Conservation (phyloP, 345 rosid genomes). For the Dipteronia dyeriana region DNA sequence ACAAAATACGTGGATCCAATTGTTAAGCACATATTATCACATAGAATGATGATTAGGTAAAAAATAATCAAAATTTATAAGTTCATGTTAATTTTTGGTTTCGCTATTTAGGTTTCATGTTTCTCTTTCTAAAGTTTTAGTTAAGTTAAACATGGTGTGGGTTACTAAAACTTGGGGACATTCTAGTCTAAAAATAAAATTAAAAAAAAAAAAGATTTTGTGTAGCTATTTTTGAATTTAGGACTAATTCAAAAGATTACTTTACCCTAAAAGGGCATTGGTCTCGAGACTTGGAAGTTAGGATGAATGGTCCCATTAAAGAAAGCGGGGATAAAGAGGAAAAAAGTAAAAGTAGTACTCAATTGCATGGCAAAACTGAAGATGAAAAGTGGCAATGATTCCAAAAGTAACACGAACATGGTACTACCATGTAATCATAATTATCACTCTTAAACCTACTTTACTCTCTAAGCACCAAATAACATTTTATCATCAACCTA, state of each 20-base stretch:
- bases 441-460: slow-evolving; percentile 36
- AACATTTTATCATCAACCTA: background rate
- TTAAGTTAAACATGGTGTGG: too few species aligned
- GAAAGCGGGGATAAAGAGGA: background rate
- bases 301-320: background rate
- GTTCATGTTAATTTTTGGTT: too few species aligned
- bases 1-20: too few species aligned
- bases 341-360: slow-evolving; percentile 17
- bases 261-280: background rate
- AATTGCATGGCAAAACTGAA: slow-evolving; percentile 36
- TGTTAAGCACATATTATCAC: too few species aligned
- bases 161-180: too few species aligned
- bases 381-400: slow-evolving; percentile 31
- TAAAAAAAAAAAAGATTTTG: too few species aligned
- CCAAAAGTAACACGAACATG: slow-evolving; percentile 20
- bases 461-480: slow-evolving; percentile 25
- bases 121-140: too few species aligned
- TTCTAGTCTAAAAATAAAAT: too few species aligned
- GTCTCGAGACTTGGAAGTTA: slow-evolving; percentile 10
- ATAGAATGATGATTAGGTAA: too few species aligned
- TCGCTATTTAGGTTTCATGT: too few species aligned
- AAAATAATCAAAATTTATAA: too few species aligned
- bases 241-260: background rate
- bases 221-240: too few species aligned
- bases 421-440: background rate